Base-by-base conservation (phyloP, 2,329 filamentous ascomycete genomes). In the Xylariomycetidae sp. region DNA sequence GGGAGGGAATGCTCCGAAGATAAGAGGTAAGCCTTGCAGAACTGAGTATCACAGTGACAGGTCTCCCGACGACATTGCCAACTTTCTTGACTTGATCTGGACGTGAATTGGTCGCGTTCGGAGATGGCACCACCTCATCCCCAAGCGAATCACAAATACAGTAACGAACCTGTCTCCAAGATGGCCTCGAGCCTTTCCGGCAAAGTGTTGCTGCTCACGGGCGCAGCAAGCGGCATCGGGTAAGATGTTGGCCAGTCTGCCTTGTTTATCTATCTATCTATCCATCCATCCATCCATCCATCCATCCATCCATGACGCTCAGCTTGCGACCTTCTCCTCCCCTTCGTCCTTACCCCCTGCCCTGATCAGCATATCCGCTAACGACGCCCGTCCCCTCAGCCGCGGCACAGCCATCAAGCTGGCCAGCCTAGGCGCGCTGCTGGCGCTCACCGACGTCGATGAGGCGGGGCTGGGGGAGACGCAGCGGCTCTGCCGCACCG, bases 141-240 rank as follows among this genome's bases (percentile, higher is more conserved):
- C n/a, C n/a, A n/a, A n/a, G n/a, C n/a, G n/a, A n/a, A n/a, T n/a
- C n/a, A n/a, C n/a, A n/a, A n/a, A n/a, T n/a, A n/a, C n/a, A n/a
- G 13, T 5, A 17, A 18, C 22, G 6, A 17, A 23, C 17, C 13
- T 14, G 10, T 14, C 10, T 5, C 32, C n/a, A n/a, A n/a, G n/a
- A n/a, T n/a, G n/a, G n/a, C n/a, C n/a, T 32, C 33, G 4, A 40
- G 24, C 25, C 38, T 48, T 13, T 25, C 39, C 2, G 45, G 35
- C 14, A 48, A 46, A 31, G 41, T 39, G 12, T 36, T 48, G 20
- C 31, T 48, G 13, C 32, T 48, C 16, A 48, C 45, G 10, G 45
- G 45, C 12, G 45, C 45, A 13, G 45, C 37, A 13, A 48, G 45
- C 19, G 45, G 45, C 30, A 48, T 48, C 29, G 45, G 45, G 45